Base-by-base conservation (phyloP, 805 yeast species). In the Kluyveromyces lactis region DNA sequence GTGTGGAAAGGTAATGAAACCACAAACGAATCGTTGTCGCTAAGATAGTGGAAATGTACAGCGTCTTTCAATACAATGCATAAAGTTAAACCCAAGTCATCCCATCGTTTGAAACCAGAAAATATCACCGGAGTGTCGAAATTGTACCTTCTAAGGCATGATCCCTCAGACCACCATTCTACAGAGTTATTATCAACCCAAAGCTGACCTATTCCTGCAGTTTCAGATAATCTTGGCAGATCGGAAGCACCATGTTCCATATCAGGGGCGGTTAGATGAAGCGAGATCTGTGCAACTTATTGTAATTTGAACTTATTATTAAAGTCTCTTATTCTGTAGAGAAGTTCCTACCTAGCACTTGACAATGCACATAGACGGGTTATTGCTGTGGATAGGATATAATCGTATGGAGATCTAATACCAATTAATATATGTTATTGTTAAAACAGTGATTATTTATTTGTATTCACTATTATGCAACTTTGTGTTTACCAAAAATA, bases 1-100 rank as follows among this genome's bases (percentile, higher is more conserved):
- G 84, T 69, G 5, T 64, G 63, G 46, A 86, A 84, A 0, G 96
- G 94, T 45, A 87, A 74, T 47, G 77, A 77, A 9, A 79, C 72
- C 1, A 73, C 68, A 42, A 74, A 74, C 1, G 73, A 66, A 21
- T 73, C 68, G 2, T 92, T 92, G 42, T 73, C 72, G 4, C 62
- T 59, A 41, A 73, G 36, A 28, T 49, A 72, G 53, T 81, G 85
- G 1, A 85, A 68, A 42, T 79, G 67, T 0, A 83, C 83, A 4
- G 75, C 66, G 40, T 78, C 81, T 30, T 59, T 57, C 36, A 82
- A 59, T 23, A 86, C 71, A 1, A 86, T 77, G 2, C 76, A 83
- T 32, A 86, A 62, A 9, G 75, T 73, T 27, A 43, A 45, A 15
- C 39, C 28, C 1, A 47, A 44, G 10, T 45, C 52, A 30, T 44